Conservation (phyloP, 495 filamentous ascomycete genomes). For the Aspergillus diversus region DNA sequence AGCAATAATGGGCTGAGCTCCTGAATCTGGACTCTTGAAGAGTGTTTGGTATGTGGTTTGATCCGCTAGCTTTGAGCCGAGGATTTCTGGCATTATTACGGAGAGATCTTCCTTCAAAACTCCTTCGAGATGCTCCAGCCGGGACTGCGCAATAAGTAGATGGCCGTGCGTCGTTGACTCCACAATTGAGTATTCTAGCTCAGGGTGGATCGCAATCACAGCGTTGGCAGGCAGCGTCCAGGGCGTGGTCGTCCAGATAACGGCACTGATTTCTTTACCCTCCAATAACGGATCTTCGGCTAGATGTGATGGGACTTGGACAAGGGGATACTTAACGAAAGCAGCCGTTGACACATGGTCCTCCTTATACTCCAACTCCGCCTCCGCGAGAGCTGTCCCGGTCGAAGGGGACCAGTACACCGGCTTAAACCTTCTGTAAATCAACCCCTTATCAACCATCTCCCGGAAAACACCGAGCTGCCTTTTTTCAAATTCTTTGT, state of each 20-base stretch:
- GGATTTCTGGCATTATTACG: slow-evolving; percentile 59
- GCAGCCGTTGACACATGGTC: slow-evolving; percentile 79
- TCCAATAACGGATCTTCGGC: slow-evolving; percentile 38
- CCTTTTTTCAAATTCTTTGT: slow-evolving; percentile 79
- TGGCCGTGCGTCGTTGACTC: slow-evolving; percentile 56
- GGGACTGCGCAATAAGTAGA: slow-evolving; percentile 67
- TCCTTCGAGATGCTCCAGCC: slow-evolving; percentile 58
- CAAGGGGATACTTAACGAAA: slow-evolving; percentile 78
- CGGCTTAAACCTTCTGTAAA: slow-evolving; percentile 87
- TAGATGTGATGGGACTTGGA: slow-evolving; percentile 52
- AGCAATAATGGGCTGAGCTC: slow-evolving; percentile 69
- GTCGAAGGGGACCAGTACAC: slow-evolving; percentile 97
- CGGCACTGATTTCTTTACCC: slow-evolving; percentile 59
- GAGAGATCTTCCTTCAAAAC: slow-evolving; percentile 46
- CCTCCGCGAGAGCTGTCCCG: slow-evolving; percentile 88
- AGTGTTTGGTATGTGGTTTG: slow-evolving; percentile 67
- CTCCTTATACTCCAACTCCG: slow-evolving; percentile 93
- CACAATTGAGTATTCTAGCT: slow-evolving; percentile 74
- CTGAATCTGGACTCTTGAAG: slow-evolving; percentile 55
- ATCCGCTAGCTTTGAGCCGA: slow-evolving; percentile 66
- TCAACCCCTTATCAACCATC: slow-evolving; percentile 82
- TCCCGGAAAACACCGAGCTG: slow-evolving; percentile 84
- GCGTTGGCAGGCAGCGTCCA: slow-evolving; percentile 96
- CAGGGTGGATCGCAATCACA: slow-evolving; percentile 77
- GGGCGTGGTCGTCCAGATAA: slow-evolving; percentile 97